Conservation (phyloP, 345 rosid genomes). For the Eucalyptus pauciflora region DNA sequence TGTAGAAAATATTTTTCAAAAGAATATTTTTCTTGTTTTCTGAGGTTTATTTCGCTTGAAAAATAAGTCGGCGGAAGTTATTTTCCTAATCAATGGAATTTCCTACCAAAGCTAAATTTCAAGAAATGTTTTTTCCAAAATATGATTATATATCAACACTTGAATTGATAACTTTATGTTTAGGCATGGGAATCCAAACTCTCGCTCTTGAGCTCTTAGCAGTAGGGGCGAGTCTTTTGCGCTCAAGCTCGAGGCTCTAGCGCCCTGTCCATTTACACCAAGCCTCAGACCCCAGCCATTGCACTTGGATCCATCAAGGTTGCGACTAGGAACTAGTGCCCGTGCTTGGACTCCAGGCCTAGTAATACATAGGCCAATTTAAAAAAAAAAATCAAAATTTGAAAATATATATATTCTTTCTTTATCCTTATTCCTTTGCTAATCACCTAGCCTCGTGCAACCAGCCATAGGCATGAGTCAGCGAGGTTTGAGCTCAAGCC, state of each 20-base stretch:
- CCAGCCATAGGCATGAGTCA: not conserved
- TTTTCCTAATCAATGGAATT: too few species aligned
- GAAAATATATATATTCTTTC: too few species aligned
- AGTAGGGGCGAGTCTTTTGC: fast-evolving
- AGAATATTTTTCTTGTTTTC: too few species aligned
- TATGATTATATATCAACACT: not conserved
- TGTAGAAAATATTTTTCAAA: too few species aligned
- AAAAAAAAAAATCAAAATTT: too few species aligned
- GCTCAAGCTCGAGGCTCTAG: fast-evolving
- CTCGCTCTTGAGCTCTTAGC: fast-evolving
- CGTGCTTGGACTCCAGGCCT: fast-evolving
- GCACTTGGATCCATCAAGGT: too few species aligned
- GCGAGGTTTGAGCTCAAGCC: not conserved
- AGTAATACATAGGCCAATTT: not conserved
- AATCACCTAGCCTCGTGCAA: not conserved
- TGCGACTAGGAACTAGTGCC: fast-evolving
- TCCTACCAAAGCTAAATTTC: not conserved
- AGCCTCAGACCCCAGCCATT: too few species aligned
- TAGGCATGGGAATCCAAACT: fast-evolving
- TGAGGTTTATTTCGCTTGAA: too few species aligned
- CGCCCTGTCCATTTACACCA: not conserved
- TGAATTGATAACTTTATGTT: not conserved
- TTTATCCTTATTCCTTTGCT: too few species aligned
- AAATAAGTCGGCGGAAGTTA: fast-evolving
- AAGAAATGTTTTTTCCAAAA: not conserved